phyloP scores from a whole-genome alignment of 129 eudicot species.

The Flaveria trinervia region DNA sequence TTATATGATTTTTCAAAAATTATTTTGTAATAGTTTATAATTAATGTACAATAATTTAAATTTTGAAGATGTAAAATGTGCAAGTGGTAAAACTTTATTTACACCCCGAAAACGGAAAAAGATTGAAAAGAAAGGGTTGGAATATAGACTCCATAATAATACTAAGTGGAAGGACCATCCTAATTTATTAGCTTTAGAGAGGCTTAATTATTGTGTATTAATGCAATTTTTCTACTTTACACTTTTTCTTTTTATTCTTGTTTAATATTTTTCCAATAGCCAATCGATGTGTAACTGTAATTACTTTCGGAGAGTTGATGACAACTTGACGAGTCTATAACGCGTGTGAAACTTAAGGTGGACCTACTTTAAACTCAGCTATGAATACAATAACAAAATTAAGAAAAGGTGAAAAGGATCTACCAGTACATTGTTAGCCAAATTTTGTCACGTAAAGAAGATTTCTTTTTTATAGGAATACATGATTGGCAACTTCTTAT shows the following conservation, averaged over 20 bases:
- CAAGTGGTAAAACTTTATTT: constrained; percentile 17
- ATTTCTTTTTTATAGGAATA: too few relatives aligned
- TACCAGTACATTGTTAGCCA: too few relatives aligned
- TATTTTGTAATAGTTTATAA: too few relatives aligned
- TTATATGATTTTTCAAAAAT: too few relatives aligned
- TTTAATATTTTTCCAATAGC: not conserved
- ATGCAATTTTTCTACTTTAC: constrained; percentile 33
- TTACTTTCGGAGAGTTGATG: not conserved
- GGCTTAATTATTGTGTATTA: constrained; percentile 38
- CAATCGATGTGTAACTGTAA: not conserved
- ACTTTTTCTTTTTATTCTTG: constrained; percentile 14
- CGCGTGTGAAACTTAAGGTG: too few relatives aligned
- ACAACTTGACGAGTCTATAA: not conserved
- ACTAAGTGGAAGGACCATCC: constrained; percentile 42
- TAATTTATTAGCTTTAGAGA: constrained; percentile 36
- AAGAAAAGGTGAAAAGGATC: too few relatives aligned
- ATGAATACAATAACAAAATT: too few relatives aligned
- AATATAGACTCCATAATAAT: constrained; percentile 41
- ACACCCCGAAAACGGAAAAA: constrained; percentile 26
- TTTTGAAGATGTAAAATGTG: not conserved
- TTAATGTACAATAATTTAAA: too few relatives aligned
- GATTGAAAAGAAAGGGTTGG: constrained; percentile 43
- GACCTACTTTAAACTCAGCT: too few relatives aligned
- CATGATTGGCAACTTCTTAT: too few relatives aligned
- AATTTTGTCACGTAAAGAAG: too few relatives aligned